A percentile compares a stretch with the other conserved stretches of the same genome.
These are phyloP conservation scores for Globisporangium polare DNA, from an alignment of 352 stramenopile genomes.

Conservation along the genomic window DNA sequence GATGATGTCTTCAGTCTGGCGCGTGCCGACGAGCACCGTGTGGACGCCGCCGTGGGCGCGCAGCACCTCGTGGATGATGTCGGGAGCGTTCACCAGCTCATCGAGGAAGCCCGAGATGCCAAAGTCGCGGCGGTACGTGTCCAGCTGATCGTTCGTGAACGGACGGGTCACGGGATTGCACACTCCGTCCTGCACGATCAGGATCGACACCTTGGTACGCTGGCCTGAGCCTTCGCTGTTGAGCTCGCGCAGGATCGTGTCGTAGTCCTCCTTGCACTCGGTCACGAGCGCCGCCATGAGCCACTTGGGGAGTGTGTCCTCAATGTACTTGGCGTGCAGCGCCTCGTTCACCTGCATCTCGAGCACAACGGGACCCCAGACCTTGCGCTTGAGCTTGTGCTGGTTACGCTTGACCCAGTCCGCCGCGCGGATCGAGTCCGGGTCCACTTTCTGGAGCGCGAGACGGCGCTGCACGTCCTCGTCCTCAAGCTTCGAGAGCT, in stretches of 20 bases:
- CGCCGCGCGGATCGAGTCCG: conserved; percentile 65
- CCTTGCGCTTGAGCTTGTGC: conserved; percentile 61
- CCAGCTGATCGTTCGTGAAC: conserved; percentile 57
- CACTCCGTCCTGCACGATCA: conserved; percentile 61
- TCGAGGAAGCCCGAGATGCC: conserved; percentile 78
- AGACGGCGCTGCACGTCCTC: conserved; percentile 67
- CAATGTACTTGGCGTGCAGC: conserved; percentile 80
- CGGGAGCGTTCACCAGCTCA: conserved; percentile 76
- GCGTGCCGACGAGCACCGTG: conserved; percentile 70
- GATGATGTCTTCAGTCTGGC: conserved; percentile 74
- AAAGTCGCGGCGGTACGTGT: conserved; percentile 40
- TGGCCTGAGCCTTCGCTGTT: conserved; percentile 40
- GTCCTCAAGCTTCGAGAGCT: conserved; percentile 67
- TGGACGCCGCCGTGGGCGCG: conserved; percentile 65
- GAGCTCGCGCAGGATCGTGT: conserved; percentile 67
- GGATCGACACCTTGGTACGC: conserved; percentile 58
- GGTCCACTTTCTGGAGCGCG: conserved; percentile 52
- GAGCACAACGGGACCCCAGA: conserved; percentile 78
- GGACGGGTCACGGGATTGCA: conserved; percentile 49
- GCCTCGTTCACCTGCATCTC: conserved; percentile 82
- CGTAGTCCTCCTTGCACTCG: conserved; percentile 81
- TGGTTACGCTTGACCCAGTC: conserved; percentile 79
- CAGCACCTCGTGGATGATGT: conserved; percentile 81
- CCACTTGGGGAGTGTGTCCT: conserved; percentile 81
- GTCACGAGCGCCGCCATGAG: conserved; percentile 68